Base-by-base conservation (phyloP, 306 rosid species). In the Sesbania bispinosa region DNA sequence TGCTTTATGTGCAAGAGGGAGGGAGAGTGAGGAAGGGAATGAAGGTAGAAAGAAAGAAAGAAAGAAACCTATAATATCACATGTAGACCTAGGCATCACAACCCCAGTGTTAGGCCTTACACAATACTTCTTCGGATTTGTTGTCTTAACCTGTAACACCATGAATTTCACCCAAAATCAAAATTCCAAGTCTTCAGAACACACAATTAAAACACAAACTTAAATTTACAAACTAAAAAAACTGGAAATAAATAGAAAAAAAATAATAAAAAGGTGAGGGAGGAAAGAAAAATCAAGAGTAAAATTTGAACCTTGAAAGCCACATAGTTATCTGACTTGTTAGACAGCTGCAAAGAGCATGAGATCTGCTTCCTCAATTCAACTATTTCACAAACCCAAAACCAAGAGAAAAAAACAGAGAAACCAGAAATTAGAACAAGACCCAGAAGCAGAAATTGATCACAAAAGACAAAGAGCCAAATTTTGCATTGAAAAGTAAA, bases 341-440 rank as follows among this genome's bases (percentile, higher is more conserved):
- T 92, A 46, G 84, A 84, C 60, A 92, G 85, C 51, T 81, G 94
- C 83, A 89, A 73, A 69, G 94, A 81, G 83, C 96, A 89, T 5
- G 96, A 84, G 97, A 92, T 92, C 96, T 89, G 97, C 90, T 89
- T 92, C 94, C 81, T 83, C 97, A 90, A 81, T 74, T 90, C 97
- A 77, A 90, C 94, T 90, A 9, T 69, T 73, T 39, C 33, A 39
- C 36, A 32, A 35, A 60, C 29, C 21, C 21, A 27, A 29, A 70
- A 71, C 20, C 45, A 45, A 8, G n/a, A 27, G 15, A 48, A n/a
- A 3, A 21, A 48, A 62, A 36, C 2, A 4, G 14, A 41, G 42
- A 30, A 9, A 30, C 7, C 13, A 42, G 36, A 50, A 70, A 83
- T 79, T 81, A 84, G 81, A 75, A 77, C 43, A 69, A 61, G 21